Evolutionary conservation across 306 rosid genomes (phyloP), one percentile per base, ranked within the genome.

Genomic region (Prunus mongolica): DNA sequence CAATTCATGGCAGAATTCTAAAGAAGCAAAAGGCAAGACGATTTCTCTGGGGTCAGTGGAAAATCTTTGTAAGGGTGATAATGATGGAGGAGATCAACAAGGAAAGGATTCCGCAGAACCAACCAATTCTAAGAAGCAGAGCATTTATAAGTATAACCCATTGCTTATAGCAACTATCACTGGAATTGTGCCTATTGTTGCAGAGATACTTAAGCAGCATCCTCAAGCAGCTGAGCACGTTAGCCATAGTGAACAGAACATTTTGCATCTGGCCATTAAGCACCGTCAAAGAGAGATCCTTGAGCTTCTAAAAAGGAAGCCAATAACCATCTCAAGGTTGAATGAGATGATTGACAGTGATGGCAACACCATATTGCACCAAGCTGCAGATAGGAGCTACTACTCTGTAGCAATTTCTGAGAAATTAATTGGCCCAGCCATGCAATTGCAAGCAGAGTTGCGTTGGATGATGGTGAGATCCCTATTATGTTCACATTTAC

Each of bases 301-400:
- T 45, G 3, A 67, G 2, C 72, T 67, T 6, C 8, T 67, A 55
- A 12, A 2, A 67, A 24, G 20, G 4, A 8, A 18, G 2, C 52
- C 2, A 67, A 47, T 0, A 24, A 2, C 46, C 1, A 2, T 47
- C n/a, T 2, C 32, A 49, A 24, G 5, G 28, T 14, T 67, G 72
- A 8, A 1, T n/a, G 18, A 18, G 14, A 67, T 55, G 55, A 67
- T 67, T 12, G 72, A 67, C n/a, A 0, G 0, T 19, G n/a, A 67
- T 4, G 56, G 72, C 16, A 67, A 67, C 56, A 67, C 72, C 20
- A 20, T 67, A 67, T 13, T 67, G 34, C 72, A 67, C 38, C 72
- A 67, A 22, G 56, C 56, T 22, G 27, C 55, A 8, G 19, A 44
- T 14, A 45, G 28, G 49, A 47, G 34, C 3, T 67, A 4, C 46